phyloP scores from a whole-genome alignment of 2,329 filamentous ascomycete species.

The Ophiostoma sp. region DNA sequence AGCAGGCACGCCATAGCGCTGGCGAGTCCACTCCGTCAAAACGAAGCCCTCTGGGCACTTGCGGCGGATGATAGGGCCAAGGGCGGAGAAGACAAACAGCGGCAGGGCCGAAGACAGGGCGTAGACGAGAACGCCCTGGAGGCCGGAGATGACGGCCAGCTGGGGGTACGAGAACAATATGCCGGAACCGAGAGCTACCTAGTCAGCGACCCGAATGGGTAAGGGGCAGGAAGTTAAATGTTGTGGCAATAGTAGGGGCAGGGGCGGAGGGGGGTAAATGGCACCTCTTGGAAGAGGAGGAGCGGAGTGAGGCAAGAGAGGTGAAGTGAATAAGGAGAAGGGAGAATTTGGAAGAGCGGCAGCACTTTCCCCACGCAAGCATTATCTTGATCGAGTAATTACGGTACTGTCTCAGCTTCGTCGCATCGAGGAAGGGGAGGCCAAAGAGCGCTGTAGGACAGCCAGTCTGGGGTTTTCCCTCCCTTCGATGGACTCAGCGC shows the following conservation, averaged over 20 bases:
- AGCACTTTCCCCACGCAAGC: conserved; percentile 98
- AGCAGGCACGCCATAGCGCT: conserved; percentile 65
- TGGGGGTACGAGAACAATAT: conserved; percentile 80
- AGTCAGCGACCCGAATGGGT: conserved; percentile 38
- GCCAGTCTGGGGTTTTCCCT: background rate
- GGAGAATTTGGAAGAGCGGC: conserved; percentile 55
- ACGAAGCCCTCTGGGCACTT: conserved; percentile 82
- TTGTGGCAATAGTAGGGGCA: conserved; percentile 14
- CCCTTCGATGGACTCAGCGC: conserved; percentile 57
- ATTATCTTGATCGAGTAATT: conserved; percentile 98
- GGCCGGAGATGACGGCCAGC: conserved; percentile 69
- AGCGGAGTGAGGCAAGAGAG: conserved; percentile 25
- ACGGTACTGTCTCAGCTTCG: conserved; percentile 94
- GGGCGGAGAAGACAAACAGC: conserved; percentile 64
- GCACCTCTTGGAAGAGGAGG: conserved; percentile 27
- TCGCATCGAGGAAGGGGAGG: conserved; percentile 34
- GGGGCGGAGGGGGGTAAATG: conserved; percentile 16
- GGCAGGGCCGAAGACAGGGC: conserved; percentile 66
- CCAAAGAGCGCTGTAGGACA: background rate
- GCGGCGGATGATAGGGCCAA: conserved; percentile 70
- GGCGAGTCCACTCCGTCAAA: conserved; percentile 75
- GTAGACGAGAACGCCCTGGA: conserved; percentile 74
- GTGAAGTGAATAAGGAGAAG: conserved; percentile 12
- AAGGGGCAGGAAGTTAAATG: conserved; percentile 18
- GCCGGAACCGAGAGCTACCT: conserved; percentile 70